A percentile compares a stretch with the other conserved stretches of the same genome.
Conservation (phyloP, 148 eudicot species). For the Gaultheria prostrata region DNA sequence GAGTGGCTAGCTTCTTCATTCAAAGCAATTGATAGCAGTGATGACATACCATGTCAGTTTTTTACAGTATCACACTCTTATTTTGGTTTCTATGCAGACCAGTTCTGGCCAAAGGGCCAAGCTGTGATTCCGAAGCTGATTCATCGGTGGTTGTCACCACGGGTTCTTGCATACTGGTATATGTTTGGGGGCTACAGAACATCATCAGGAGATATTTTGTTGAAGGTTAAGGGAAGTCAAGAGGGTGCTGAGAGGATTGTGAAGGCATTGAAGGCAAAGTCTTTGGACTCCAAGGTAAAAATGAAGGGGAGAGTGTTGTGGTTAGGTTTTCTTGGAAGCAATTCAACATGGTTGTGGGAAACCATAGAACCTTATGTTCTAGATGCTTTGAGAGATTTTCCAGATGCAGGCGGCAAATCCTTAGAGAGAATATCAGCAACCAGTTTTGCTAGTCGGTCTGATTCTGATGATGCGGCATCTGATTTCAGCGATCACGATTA, state of each 20-base stretch:
- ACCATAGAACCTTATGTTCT: constrained; percentile 61
- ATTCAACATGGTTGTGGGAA: constrained; percentile 58
- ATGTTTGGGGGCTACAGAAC: constrained; percentile 82
- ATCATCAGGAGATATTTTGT: constrained; percentile 67
- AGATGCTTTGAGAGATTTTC: constrained; percentile 45
- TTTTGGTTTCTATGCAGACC: constrained; percentile 78
- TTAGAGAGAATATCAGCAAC: constrained; percentile 20
- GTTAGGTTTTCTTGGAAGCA: constrained; percentile 80
- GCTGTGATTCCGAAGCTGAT: constrained; percentile 68
- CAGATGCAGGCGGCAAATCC: constrained; percentile 36
- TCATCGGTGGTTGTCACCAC: constrained; percentile 87
- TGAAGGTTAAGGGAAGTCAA: constrained; percentile 65
- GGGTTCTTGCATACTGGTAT: constrained; percentile 95
- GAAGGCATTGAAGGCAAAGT: constrained; percentile 52
- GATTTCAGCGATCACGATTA: constrained; percentile 15
- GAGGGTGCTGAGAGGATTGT: constrained; percentile 61
- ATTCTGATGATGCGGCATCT: constrained; percentile 20
- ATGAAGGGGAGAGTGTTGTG: constrained; percentile 70
- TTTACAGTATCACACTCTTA: constrained; percentile 61
- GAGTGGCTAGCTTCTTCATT: constrained; percentile 68
- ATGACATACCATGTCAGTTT: constrained; percentile 50
- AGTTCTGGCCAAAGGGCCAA: constrained; percentile 64
- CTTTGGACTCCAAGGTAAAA: constrained; percentile 62
- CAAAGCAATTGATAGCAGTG: constrained; percentile 28
- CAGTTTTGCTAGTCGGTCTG: constrained; percentile 20